Evolutionary conservation across 2,329 filamentous ascomycete genomes (phyloP).

Genomic region (Monilinia aucupariae): DNA sequence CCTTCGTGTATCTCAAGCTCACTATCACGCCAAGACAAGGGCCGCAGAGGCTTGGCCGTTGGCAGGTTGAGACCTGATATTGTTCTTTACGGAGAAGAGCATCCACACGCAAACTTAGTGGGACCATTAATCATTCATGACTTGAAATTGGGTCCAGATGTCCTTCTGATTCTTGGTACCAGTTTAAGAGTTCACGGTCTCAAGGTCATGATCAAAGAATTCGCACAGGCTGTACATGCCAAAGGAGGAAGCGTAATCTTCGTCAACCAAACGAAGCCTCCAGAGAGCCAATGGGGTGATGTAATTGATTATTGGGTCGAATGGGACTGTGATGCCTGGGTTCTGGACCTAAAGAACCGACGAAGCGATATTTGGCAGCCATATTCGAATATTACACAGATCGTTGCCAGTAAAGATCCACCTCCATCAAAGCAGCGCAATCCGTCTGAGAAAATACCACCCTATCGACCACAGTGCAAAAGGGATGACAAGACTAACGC

Average conservation of each 20-base stretch:
- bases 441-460: neutral
- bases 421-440: constrained; percentile 4
- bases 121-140: constrained; percentile 65
- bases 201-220: constrained; percentile 65
- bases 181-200: constrained; percentile 66
- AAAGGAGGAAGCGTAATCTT: constrained; percentile 65
- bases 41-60: constrained; percentile 61
- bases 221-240: constrained; percentile 62
- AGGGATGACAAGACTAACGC: constrained; percentile 33
- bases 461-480: constrained; percentile 23
- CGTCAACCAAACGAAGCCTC: constrained; percentile 66
- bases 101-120: constrained; percentile 63
- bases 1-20: constrained; percentile 60
- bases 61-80: constrained; percentile 67
- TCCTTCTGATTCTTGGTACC: constrained; percentile 65
- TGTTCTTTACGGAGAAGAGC: constrained; percentile 68
- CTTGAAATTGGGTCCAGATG: constrained; percentile 56
- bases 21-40: constrained; percentile 55
- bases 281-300: constrained; percentile 67
- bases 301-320: constrained; percentile 69
- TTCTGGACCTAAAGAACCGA: constrained; percentile 48
- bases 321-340: constrained; percentile 72
- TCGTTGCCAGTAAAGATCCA: constrained; percentile 20
- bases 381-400: constrained; percentile 23
- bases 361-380: constrained; percentile 34